Evolutionary conservation across 2,329 filamentous ascomycete species (phyloP), one percentile per base, ranked within the genome.

Genomic region (Pseudopyricularia cyperi): DNA sequence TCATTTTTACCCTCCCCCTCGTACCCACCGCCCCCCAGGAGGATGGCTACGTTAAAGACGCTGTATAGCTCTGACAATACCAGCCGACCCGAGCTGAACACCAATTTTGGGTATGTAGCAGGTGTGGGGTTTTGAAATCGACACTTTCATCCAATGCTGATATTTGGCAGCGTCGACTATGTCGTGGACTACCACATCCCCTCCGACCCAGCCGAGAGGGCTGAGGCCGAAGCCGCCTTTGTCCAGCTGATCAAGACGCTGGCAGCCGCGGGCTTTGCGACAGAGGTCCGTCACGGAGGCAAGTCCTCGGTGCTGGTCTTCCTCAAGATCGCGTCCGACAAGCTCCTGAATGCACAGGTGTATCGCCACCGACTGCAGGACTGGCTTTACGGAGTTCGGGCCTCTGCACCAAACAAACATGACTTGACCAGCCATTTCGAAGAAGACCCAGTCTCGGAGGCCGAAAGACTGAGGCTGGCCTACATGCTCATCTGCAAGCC

Each of bases 321-420:
- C 64, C 77, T 90, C 62, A 86, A 84, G 62, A 80, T 94, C 42
- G 82, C 85, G 34, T 89, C 88, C 22, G 76, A 85, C 55, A 75
- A 82, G 59, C 80, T 89, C 57, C 75, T 98, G 54, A 79, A 79
- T 54, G 81, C 83, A 57, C 87, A 95, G 61, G 79, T 95, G 49
- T 94, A 95, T 67, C 81, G 89, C 57, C 87, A 87, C 52, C 82
- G 93, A 57, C 83, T 96, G 17, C 87, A 89, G 63, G 93, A 97
- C 68, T 98, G 90, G 89, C 80, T 97, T 33, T 85, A 93, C 64
- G 89, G 90, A 51, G 85, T 96, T 52, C 83, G 89, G 56, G 77
- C 86, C 49, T 78, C 80, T 19, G 82, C 89, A 34, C 91, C 91
- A 0, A 77, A 82, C 52, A 83, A 82, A 62, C 52, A 54, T 34